Conservation (phyloP, 768 basidiomycete species). For the Termitomyces heimii region DNA sequence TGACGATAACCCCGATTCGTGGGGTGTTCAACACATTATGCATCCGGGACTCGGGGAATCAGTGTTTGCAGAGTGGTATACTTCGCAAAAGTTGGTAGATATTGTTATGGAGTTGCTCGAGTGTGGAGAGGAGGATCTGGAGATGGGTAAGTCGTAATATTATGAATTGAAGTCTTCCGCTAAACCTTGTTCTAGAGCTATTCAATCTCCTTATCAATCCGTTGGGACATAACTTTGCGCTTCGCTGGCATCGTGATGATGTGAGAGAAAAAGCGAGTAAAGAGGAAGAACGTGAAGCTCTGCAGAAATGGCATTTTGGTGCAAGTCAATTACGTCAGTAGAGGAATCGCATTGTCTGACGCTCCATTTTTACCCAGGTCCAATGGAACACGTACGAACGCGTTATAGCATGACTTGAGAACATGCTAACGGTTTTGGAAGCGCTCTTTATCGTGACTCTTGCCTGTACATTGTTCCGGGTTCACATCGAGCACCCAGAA, state of each 20-base stretch:
- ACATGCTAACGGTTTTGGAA: slow-evolving; percentile 16
- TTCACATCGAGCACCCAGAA: slow-evolving; percentile 55
- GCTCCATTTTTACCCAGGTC: slow-evolving; percentile 32
- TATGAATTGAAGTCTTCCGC: neutral
- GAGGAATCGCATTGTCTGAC: neutral
- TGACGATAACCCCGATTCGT: slow-evolving; percentile 54
- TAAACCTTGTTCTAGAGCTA: slow-evolving; percentile 38
- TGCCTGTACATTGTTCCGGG: slow-evolving; percentile 70
- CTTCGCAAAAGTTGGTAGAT: slow-evolving; percentile 40
- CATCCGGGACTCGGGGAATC: slow-evolving; percentile 63
- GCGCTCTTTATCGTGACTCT: slow-evolving; percentile 61
- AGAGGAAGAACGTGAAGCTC: slow-evolving; percentile 54
- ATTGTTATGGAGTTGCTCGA: slow-evolving; percentile 42
- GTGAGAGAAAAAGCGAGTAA: slow-evolving; percentile 49
- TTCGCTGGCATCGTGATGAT: slow-evolving; percentile 81
- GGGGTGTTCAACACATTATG: slow-evolving; percentile 83
- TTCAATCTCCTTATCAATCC: slow-evolving; percentile 79
- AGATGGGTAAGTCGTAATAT: slow-evolving; percentile 60
- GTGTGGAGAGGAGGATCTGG: slow-evolving; percentile 53
- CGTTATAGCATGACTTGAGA: neutral
- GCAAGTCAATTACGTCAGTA: slow-evolving; percentile 31
- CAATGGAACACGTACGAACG: slow-evolving; percentile 75
- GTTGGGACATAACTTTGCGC: slow-evolving; percentile 52
- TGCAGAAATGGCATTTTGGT: slow-evolving; percentile 58
- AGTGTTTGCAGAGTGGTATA: slow-evolving; percentile 64